Percentiles rank a stretch among this genome's conserved stretches.
Evolutionary conservation across 441 rosid species (phyloP).

Genomic region (Populus hybrid): DNA sequence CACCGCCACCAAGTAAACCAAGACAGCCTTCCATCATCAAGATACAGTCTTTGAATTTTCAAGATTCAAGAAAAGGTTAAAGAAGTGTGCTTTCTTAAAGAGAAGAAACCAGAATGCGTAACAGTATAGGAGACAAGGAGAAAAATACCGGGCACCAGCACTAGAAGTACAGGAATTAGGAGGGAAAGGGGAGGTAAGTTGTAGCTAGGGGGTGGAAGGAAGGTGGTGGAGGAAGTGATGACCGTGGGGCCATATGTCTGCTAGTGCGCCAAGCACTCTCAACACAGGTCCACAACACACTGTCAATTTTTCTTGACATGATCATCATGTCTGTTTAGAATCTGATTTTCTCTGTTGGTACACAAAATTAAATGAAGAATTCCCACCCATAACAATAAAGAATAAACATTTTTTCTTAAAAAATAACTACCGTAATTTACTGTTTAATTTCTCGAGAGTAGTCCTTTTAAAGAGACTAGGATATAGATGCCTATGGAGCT

Average conservation of each 20-base stretch:
- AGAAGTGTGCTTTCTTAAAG: background rate
- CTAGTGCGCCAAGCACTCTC: constrained; percentile 74
- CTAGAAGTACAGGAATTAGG: constrained; percentile 6
- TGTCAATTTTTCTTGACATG: constrained; percentile 33
- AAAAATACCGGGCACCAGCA: background rate
- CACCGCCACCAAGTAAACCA: constrained; percentile 28
- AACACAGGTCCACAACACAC: constrained; percentile 20
- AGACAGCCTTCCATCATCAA: constrained; percentile 46
- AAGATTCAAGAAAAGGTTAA: constrained; percentile 13
- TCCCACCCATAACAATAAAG: background rate
- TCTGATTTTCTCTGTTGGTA: constrained; percentile 20
- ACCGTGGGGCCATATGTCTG: constrained; percentile 72
- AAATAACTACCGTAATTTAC: too few relatives aligned
- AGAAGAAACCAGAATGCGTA: background rate
- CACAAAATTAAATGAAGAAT: constrained; percentile 1
- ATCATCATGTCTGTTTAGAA: constrained; percentile 44
- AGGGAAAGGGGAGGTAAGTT: constrained; percentile 21
- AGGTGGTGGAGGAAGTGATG: constrained; percentile 58
- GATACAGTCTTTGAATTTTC: constrained; percentile 10
- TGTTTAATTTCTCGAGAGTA: too few relatives aligned
- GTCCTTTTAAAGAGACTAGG: too few relatives aligned
- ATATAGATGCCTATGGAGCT: background rate
- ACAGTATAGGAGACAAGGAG: background rate
- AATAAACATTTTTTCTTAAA: background rate
- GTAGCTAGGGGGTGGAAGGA: background rate